Evolutionary conservation across 441 rosid genomes (phyloP), one percentile per base, ranked within the genome.

Genomic region (Corymbia calophylla): DNA sequence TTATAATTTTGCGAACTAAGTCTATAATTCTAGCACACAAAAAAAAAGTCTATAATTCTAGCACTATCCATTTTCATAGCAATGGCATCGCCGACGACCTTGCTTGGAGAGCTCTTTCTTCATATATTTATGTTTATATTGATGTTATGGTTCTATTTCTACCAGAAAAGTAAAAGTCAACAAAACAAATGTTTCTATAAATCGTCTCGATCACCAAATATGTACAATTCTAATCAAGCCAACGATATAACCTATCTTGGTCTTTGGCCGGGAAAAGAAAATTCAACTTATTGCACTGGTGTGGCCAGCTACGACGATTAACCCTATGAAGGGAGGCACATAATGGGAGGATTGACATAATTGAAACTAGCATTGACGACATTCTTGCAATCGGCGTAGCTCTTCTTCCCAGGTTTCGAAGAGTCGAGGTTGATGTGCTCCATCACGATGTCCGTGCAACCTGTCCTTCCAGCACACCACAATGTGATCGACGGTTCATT

Each of bases 231-330:
- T 64, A 0, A n/a, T n/a, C 9, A 7, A 64, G n/a, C 21, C 16
- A 62, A 62, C 4, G 32, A 62, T 29, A 58, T 5, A 25, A 58
- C 27, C n/a, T 11, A 58, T 58, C 14, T 25, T 58, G 13, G 23
- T 58, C 15, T 60, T 55, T 55, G 25, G 58, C 2, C 1, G 9
- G 17, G 58, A 19, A 55, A 55, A 55, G 10, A 55, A 21, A 56
- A 56, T 21, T 58, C n/a, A 58, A 29, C 8, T 62, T 25, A 55
- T 55, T 58, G 64, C 64, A 25, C 14, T 2, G 13, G 29, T 25
- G 29, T 25, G 0, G 4, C 31, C 4, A 5, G 39, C 73, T 3
- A 66, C 3, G 11, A 66, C 18, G 11, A 0, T 16, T 66, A 7
- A 66, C 73, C 32, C 73, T 66, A 8, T 3, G 21, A 66, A 66